Evolutionary conservation across 2,329 filamentous ascomycete genomes (phyloP).

Genomic region (Calonectria pseudoturangicola): DNA sequence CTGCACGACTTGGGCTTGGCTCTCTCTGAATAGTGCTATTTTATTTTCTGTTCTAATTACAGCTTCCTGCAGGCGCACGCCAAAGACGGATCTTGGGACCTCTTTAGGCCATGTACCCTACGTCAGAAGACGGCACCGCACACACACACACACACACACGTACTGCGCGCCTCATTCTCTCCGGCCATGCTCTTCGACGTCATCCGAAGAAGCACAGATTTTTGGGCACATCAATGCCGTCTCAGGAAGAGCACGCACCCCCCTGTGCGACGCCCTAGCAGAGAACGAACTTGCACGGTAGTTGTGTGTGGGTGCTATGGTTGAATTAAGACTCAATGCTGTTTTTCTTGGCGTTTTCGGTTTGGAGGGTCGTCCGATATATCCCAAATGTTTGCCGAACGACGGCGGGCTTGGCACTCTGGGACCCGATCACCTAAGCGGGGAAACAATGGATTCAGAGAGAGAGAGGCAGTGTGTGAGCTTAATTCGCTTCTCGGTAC

Average conservation of each 20-base stretch:
- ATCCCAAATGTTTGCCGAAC: not conserved
- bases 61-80: not conserved
- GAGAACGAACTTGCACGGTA: not conserved
- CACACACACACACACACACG: not conserved
- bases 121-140: not conserved
- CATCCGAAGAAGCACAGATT: slow-evolving; percentile 7
- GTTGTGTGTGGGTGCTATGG: not conserved
- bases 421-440: not conserved
- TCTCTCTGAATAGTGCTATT: not conserved
- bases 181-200: slow-evolving; percentile 8
- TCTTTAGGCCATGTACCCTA: not conserved
- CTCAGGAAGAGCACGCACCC: not conserved
- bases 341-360: not conserved
- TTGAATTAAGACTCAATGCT: not conserved
- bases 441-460: not conserved
- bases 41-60: not conserved
- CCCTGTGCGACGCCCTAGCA: not conserved
- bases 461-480: not conserved
- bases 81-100: not conserved
- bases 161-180: not conserved
- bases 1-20: not conserved
- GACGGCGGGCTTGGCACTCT: not conserved
- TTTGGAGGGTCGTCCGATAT: slow-evolving; percentile 8
- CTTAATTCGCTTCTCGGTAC: slow-evolving; percentile 11
- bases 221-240: slow-evolving; percentile 6